These are phyloP conservation scores for Nicotiana knightiana DNA, from an alignment of 257 asterid species.

Conservation along the genomic window DNA sequence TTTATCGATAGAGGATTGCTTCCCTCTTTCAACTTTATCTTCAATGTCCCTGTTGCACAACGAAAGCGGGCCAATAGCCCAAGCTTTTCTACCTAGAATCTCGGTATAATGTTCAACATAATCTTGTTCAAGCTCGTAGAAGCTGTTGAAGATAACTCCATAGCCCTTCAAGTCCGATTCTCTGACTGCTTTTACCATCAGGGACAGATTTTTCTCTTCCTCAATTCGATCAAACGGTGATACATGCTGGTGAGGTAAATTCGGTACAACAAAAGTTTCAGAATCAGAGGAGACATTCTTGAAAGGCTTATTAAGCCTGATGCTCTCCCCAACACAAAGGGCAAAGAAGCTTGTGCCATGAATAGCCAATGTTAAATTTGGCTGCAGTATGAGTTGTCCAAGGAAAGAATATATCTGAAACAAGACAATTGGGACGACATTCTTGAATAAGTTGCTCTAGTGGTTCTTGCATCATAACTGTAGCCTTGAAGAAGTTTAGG, in stretches of 20 bases:
- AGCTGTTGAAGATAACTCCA: slow-evolving; percentile 38
- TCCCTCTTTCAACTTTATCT: not conserved
- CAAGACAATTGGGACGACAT: not conserved
- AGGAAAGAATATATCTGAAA: slow-evolving; percentile 18
- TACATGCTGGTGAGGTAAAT: slow-evolving; percentile 26
- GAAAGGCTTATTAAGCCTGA: slow-evolving; percentile 22
- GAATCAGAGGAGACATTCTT: slow-evolving; percentile 23
- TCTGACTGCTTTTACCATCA: not conserved
- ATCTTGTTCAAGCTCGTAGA: slow-evolving; percentile 44
- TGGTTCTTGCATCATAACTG: slow-evolving; percentile 9
- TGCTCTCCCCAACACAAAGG: not conserved
- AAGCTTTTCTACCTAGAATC: slow-evolving; percentile 29
- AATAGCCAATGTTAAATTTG: slow-evolving; percentile 27
- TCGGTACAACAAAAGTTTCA: slow-evolving; percentile 27
- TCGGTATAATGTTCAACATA: slow-evolving; percentile 30
- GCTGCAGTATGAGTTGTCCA: slow-evolving; percentile 14
- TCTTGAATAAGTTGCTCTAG: slow-evolving; percentile 10
- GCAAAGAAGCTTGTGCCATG: slow-evolving; percentile 45
- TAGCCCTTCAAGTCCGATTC: slow-evolving; percentile 24
- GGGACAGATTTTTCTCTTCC: not conserved
- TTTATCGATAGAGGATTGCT: not conserved
- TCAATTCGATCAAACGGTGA: not conserved
- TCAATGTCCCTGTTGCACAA: not conserved
- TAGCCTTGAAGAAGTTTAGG: not conserved
- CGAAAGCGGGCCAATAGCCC: slow-evolving; percentile 43